Evolutionary conservation across 345 rosid genomes (phyloP).

Genomic region (Limnanthes douglasii): DNA sequence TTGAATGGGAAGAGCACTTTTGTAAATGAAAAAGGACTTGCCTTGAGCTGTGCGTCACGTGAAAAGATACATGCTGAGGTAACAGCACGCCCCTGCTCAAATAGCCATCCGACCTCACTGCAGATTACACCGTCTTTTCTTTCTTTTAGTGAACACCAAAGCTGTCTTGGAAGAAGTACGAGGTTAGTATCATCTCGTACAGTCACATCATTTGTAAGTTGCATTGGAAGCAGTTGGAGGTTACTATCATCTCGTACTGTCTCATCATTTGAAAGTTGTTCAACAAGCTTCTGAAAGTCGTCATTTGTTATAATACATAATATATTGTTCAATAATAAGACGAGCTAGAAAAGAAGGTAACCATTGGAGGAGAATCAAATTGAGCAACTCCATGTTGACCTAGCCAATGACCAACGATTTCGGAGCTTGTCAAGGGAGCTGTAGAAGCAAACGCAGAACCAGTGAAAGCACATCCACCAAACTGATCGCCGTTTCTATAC

Average conservation of each 20-base stretch:
- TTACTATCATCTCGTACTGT: too few relatives aligned
- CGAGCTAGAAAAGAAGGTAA: too few relatives aligned
- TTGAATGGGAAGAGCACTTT: too few relatives aligned
- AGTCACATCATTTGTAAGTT: too few relatives aligned
- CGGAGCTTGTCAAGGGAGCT: constrained; percentile 34
- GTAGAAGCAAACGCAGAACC: constrained; percentile 81
- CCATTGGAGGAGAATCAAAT: constrained; percentile 23
- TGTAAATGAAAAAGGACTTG: too few relatives aligned
- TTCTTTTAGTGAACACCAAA: constrained; percentile 58
- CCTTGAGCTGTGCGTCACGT: constrained; percentile 37
- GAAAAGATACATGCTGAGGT: constrained; percentile 61
- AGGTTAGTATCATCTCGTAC: constrained; percentile 38
- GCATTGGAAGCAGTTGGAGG: too few relatives aligned
- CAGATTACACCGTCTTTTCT: constrained; percentile 22
- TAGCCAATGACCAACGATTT: constrained; percentile 43
- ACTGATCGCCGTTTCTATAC: constrained; percentile 71
- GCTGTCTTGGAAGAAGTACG: constrained; percentile 54
- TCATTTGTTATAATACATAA: too few relatives aligned
- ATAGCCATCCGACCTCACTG: constrained; percentile 66
- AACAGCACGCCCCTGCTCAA: constrained; percentile 30
- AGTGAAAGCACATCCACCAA: constrained; percentile 76
- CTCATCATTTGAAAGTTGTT: constrained; percentile 29
- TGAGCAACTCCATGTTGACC: constrained; percentile 30
- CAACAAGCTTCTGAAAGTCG: constrained; percentile 21
- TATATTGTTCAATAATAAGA: too few relatives aligned